These are phyloP conservation scores for Nepenthes mirabilis DNA, from an alignment of 148 eudicot genomes.

Conservation along the genomic window DNA sequence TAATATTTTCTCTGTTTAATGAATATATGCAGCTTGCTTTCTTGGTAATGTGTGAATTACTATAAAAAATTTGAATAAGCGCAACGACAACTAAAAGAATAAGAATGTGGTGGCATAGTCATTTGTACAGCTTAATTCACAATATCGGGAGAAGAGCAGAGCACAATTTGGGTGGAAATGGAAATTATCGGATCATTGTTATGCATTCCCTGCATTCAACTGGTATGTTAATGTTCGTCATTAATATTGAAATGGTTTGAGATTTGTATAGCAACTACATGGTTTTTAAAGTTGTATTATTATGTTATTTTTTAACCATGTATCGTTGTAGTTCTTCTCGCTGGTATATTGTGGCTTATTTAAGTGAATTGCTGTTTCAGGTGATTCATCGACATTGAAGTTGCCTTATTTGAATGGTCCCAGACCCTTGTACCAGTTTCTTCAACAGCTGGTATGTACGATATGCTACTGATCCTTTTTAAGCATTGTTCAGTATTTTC, in stretches of 20 bases:
- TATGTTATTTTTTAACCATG: not conserved
- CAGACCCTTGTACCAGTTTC: constrained; percentile 44
- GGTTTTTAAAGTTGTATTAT: not conserved
- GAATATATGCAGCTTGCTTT: not conserved
- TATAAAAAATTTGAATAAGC: no score
- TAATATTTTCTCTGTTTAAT: not conserved
- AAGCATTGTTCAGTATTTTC: not conserved
- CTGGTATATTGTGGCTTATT: not conserved
- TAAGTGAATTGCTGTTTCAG: constrained; percentile 20
- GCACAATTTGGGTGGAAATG: constrained; percentile 17
- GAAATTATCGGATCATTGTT: constrained; percentile 11
- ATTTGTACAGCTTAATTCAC: constrained; percentile 33
- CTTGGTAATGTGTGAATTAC: no score
- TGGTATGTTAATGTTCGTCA: not conserved
- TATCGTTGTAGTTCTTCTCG: not conserved
- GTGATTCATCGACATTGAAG: constrained; percentile 23
- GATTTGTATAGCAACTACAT: not conserved
- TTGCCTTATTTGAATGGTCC: constrained; percentile 20
- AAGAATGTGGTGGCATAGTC: constrained; percentile 41
- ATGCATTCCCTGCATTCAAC: constrained; percentile 2
- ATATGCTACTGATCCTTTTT: not conserved
- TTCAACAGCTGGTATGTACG: constrained; percentile 59
- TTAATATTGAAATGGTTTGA: not conserved
- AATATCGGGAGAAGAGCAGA: constrained; percentile 43
- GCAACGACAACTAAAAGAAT: no score